Evolutionary conservation across 164 flowering plant genomes (phyloP).

Genomic region (Litsea cubeba): DNA sequence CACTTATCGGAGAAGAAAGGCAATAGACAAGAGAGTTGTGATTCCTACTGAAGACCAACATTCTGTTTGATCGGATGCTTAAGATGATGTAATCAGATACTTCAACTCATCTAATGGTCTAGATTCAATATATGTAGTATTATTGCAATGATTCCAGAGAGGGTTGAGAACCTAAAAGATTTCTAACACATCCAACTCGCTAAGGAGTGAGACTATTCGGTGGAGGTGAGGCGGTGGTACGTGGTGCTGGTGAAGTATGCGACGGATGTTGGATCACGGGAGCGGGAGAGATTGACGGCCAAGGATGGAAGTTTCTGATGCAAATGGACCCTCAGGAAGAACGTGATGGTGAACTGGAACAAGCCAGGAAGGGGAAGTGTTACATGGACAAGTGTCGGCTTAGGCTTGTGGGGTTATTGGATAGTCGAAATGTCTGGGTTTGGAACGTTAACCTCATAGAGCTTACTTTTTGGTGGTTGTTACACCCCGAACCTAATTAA

Average conservation of each 20-base stretch:
- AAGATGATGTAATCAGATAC: no score
- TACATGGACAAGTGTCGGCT: constrained; percentile 88
- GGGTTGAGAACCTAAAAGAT: no score
- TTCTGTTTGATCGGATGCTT: no score
- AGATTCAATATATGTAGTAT: no score
- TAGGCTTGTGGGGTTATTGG: constrained; percentile 74
- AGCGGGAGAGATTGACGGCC: constrained; percentile 74
- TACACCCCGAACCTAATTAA: no score
- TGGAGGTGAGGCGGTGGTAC: constrained; percentile 57
- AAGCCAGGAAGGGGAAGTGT: constrained; percentile 68
- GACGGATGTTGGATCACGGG: constrained; percentile 75
- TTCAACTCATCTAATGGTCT: no score
- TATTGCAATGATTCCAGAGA: no score
- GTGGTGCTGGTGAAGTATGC: constrained; percentile 76
- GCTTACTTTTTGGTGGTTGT: constrained; percentile 94
- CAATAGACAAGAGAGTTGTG: no score
- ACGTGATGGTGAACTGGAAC: constrained; percentile 98
- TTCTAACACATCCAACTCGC: constrained; percentile 5
- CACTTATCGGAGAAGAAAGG: no score
- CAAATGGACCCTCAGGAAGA: constrained; percentile 54
- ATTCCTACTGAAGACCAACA: no score
- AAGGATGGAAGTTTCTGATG: constrained; percentile 60
- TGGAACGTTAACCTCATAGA: constrained; percentile 45
- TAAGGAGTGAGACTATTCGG: constrained; percentile 50
- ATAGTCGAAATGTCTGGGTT: constrained; percentile 45